A percentile compares a stretch with the other conserved stretches of the same genome.
Evolutionary conservation across 2,329 filamentous ascomycete species (phyloP).

Genomic region (Diaporthe destruens): DNA sequence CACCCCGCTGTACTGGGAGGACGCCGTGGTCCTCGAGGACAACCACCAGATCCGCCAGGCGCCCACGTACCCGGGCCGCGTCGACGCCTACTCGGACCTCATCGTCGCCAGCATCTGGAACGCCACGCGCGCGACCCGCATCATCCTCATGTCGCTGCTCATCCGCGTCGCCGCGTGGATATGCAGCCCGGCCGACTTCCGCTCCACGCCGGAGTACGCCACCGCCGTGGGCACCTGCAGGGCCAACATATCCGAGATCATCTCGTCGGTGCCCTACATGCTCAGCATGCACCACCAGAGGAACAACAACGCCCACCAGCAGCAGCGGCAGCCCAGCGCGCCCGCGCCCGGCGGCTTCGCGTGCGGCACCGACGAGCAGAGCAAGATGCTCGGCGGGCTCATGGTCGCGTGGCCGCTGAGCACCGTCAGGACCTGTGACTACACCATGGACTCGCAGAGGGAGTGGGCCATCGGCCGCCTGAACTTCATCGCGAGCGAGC

Average conservation of each 20-base stretch:
- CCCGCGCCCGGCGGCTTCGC: conserved; percentile 57
- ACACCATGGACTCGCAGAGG: conserved; percentile 69
- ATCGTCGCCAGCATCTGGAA: conserved; percentile 70
- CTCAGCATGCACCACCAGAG: conserved; percentile 67
- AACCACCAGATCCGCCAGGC: conserved; percentile 63
- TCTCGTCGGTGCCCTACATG: conserved; percentile 71
- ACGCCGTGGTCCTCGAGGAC: conserved; percentile 61
- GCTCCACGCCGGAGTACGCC: conserved; percentile 72
- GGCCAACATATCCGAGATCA: conserved; percentile 68
- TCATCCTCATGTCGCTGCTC: conserved; percentile 67
- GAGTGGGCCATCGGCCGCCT: conserved; percentile 67
- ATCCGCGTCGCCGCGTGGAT: conserved; percentile 73
- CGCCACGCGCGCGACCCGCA: conserved; percentile 63
- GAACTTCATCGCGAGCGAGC: conserved; percentile 64
- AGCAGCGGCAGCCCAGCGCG: background rate
- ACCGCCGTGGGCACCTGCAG: conserved; percentile 63
- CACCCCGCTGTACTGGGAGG: conserved; percentile 68
- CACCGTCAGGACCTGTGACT: conserved; percentile 68
- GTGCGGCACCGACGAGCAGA: conserved; percentile 61
- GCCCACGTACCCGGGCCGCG: conserved; percentile 67
- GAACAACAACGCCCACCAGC: no score
- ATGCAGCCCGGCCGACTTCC: conserved; percentile 70
- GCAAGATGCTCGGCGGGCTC: conserved; percentile 70
- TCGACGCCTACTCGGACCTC: conserved; percentile 70
- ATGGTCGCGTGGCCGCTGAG: conserved; percentile 71